Conservation (phyloP, 805 yeast genomes). For the Ogataea siamensis region DNA sequence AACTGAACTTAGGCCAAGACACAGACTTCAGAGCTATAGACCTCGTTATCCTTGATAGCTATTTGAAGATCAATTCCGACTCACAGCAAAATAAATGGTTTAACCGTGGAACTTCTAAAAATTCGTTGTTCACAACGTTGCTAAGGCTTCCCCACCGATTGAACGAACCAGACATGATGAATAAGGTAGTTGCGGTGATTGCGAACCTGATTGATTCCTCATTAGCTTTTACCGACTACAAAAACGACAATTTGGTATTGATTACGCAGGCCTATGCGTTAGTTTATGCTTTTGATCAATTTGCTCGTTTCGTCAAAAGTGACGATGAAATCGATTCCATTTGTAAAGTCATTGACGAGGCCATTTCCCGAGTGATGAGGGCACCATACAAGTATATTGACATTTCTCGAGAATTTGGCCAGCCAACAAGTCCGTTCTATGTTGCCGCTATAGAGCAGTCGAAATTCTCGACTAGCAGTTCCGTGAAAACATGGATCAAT, state of each 20-base stretch:
- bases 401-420: constrained; percentile 31
- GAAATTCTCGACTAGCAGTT: constrained; percentile 42
- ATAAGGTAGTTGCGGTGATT: constrained; percentile 50
- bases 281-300: constrained; percentile 43
- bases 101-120: constrained; percentile 48
- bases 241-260: constrained; percentile 33
- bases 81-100: constrained; percentile 68
- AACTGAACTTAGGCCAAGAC: constrained; percentile 29
- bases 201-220: constrained; percentile 48
- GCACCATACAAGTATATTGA: constrained; percentile 88
- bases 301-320: constrained; percentile 13
- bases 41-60: constrained; percentile 54
- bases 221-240: constrained; percentile 46
- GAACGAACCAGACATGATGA: constrained; percentile 21
- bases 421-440: constrained; percentile 53
- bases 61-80: constrained; percentile 58
- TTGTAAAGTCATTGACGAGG: constrained; percentile 72
- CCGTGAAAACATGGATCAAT: constrained; percentile 46
- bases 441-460: constrained; percentile 69
- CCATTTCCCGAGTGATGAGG: constrained; percentile 64
- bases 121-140: constrained; percentile 67
- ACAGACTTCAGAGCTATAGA: constrained; percentile 48
- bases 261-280: constrained; percentile 58
- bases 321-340: constrained; percentile 34
- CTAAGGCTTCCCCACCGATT: constrained; percentile 45